Base-by-base conservation (phyloP, 306 rosid species). In the Sophora flavescens region DNA sequence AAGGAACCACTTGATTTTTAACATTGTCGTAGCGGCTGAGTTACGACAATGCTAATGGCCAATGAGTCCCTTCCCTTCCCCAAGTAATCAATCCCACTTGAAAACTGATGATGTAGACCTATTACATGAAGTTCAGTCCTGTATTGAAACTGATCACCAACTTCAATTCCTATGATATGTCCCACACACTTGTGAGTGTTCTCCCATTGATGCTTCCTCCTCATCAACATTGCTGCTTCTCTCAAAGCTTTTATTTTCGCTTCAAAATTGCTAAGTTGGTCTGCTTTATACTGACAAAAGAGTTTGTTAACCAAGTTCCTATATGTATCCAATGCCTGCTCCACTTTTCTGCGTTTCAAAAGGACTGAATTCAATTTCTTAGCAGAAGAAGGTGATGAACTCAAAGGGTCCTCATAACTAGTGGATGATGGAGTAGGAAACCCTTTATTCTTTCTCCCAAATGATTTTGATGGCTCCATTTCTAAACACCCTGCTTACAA, bases 41-140 rank as follows among this genome's bases (percentile, higher is more conserved):
- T 61, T 0, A 22, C 83, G 0, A 88, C 87, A 35, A 88, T 53
- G 78, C 90, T 86, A 0, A 86, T 86, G 12, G 88, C 93, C 47
- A 82, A 32, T 0, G 17, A 30, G 28, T 11, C 6, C 3, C 35
- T 42, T 4, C 71, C 78, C 36, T 44, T 58, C 26, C 47, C 47
- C 66, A 74, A 42, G 65, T 33, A 86, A 82, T 86, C 90, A 77
- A 88, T 86, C 2, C 92, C 90, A 12, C 6, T 3, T 0, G 0
- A 1, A 52, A 28, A 47, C 2, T 54, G 81, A 2, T 33, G 50
- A 52, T 88, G 92, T 50, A 88, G 92, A 13, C 92, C 92, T 38
- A 82, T 28, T 0, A 84, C 41, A 39, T 11, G 1, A 38, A 88
- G 78, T 57, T 88, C 88, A 42, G 38, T 12, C 76, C 86, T 74